phyloP scores from a whole-genome alignment of 108 stramenopile species.

The Phaeodactylum tricornutum region DNA sequence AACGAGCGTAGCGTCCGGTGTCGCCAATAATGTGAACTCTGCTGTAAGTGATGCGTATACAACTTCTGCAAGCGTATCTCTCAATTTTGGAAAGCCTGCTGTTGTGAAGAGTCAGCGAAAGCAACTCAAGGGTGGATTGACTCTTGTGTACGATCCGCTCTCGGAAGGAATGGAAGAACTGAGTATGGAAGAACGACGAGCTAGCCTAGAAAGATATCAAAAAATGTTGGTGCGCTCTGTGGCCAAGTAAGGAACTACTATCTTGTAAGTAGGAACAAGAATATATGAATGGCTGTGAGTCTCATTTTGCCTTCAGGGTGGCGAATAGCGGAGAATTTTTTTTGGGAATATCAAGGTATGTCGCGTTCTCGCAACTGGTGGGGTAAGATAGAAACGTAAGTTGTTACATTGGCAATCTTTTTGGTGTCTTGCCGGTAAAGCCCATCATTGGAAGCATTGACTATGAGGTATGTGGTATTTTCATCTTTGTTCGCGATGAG shows the following conservation, averaged over 20 bases:
- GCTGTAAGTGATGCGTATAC: too few species aligned
- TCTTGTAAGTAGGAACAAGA: not conserved
- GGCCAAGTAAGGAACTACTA: not conserved
- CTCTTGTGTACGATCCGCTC: conserved; percentile 30
- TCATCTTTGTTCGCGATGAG: too few species aligned
- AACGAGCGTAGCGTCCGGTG: conserved; percentile 26
- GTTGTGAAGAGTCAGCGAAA: conserved; percentile 13
- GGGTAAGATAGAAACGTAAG: not conserved
- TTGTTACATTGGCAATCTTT: too few species aligned
- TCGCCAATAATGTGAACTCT: not conserved
- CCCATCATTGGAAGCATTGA: too few species aligned
- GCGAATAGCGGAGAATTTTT: not conserved
- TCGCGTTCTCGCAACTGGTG: too few species aligned
- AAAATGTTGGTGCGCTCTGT: not conserved
- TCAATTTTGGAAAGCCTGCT: conserved; percentile 8
- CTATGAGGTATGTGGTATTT: too few species aligned
- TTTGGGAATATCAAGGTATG: not conserved
- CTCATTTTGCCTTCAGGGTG: too few species aligned
- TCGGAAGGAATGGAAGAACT: conserved; percentile 24
- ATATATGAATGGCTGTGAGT: too few species aligned
- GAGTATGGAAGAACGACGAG: conserved; percentile 48
- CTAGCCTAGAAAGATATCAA: conserved; percentile 30
- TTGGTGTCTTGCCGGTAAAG: too few species aligned
- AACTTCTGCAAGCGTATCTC: conserved; percentile 11
- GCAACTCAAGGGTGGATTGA: conserved; percentile 45